phyloP scores from a whole-genome alignment of 495 filamentous ascomycete species.

The Glarea lozoyensis region DNA sequence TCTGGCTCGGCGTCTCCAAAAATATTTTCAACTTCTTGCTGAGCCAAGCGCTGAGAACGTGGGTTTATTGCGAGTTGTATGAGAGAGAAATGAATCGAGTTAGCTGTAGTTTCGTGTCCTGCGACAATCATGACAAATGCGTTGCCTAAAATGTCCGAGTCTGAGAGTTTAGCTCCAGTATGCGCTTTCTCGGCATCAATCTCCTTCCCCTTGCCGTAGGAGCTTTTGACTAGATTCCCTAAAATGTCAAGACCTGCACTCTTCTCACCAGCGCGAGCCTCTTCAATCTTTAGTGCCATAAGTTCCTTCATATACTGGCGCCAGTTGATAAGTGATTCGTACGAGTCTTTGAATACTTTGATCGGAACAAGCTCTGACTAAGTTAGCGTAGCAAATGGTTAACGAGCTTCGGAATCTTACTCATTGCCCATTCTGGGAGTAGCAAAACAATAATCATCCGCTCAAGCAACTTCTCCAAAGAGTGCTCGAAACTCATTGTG shows the following conservation, averaged over 20 bases:
- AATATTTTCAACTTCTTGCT: conserved; percentile 50
- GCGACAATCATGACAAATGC: conserved; percentile 63
- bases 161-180: no score
- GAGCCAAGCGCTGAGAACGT: conserved; percentile 46
- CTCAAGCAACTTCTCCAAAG: conserved; percentile 10
- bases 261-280: conserved; percentile 9
- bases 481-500: conserved; percentile 42
- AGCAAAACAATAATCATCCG: conserved; percentile 45
- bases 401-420: conserved; percentile 8
- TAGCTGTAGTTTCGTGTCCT: conserved; percentile 64
- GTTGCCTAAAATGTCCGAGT: conserved; percentile 54
- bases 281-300: conserved; percentile 39
- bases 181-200: background rate
- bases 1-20: conserved; percentile 39
- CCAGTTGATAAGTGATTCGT: conserved; percentile 49
- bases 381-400: conserved; percentile 1
- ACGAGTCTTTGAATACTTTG: conserved; percentile 34
- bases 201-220: conserved; percentile 24
- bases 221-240: conserved; percentile 43
- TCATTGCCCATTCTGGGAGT: conserved; percentile 36
- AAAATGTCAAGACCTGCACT: conserved; percentile 55
- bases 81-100: conserved; percentile 53
- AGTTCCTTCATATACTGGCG: conserved; percentile 57
- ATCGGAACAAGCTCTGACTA: conserved; percentile 38
- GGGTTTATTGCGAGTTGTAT: conserved; percentile 51